Base-by-base conservation (phyloP, 2,329 filamentous ascomycete genomes). In the Pseudogymnoascus sp. region DNA sequence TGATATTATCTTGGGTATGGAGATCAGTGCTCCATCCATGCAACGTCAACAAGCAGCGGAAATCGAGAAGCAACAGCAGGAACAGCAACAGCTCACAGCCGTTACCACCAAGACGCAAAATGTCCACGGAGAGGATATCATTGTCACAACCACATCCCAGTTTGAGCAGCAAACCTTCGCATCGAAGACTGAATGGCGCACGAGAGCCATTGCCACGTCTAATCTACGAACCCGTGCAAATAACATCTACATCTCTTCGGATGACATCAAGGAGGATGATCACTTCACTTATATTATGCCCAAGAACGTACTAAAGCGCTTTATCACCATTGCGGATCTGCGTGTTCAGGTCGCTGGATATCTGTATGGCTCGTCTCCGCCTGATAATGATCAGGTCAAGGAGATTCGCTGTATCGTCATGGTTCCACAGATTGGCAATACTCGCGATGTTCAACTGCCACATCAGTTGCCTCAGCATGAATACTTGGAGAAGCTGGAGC, bases 61-160 rank as follows among this genome's bases (percentile, higher is more conserved):
- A 74, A 96, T 99, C 67, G 95, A 99, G 78, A 96, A 96, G 80
- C 94, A 97, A 74, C 91, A 97, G 72, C 87, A 96, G 72, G 94
- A 99, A 72, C 91, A 96, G 74, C 88, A 91, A 71, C 94, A 99
- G 71, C 81, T 99, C 68, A 99, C 94, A 28, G 94, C 94, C 12
- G 92, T 96, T 18, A 97, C 94, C 0, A 99, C 95, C 58, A 96
- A 96, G 81, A 99, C 94, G 0, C 92, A 96, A 73, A 99, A 99
- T 70, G 87, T 94, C 4, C 90, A 92, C 65, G 94, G 94, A 3
- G 94, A 99, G 73, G 94, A 99, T 70, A 96, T 99, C 70, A 92
- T 99, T 67, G 92, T 97, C 23, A 96, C 94, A 0, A 99, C 95
- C 0, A 99, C 94, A 0, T 97, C 94, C 15, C 90, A 96, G 70